Conservation (phyloP, 352 stramenopile genomes). For the Phytophthora colocasiae region DNA sequence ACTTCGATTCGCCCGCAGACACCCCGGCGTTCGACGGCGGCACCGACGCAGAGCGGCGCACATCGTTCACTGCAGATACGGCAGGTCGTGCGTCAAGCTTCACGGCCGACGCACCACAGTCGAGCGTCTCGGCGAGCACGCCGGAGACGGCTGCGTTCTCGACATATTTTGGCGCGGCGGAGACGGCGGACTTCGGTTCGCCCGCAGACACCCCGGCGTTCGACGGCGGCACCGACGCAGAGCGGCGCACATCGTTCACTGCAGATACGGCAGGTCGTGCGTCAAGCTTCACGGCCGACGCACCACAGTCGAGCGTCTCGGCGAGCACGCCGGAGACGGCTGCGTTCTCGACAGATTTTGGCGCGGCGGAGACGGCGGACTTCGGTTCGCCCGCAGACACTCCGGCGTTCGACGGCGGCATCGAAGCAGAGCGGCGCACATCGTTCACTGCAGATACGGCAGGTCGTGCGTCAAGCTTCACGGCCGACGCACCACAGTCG, state of each 20-base stretch:
- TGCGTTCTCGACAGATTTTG: not conserved
- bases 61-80: not conserved
- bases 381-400: not conserved
- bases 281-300: not conserved
- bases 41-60: not conserved
- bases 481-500: not conserved
- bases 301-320: no score
- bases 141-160: not conserved
- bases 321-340: not conserved
- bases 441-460: not conserved
- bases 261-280: not conserved
- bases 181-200: not conserved
- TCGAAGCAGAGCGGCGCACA: not conserved
- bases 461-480: constrained; percentile 1
- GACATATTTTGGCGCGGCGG: not conserved
- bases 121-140: not conserved
- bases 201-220: not conserved
- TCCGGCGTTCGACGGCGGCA: not conserved
- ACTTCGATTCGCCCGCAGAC: not conserved
- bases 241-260: not conserved
- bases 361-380: not conserved
- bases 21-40: not conserved
- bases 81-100: not conserved
- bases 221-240: not conserved
- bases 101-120: not conserved